Evolutionary conservation across 106 monocot species (phyloP).

Genomic region (Ottelia alismoides): DNA sequence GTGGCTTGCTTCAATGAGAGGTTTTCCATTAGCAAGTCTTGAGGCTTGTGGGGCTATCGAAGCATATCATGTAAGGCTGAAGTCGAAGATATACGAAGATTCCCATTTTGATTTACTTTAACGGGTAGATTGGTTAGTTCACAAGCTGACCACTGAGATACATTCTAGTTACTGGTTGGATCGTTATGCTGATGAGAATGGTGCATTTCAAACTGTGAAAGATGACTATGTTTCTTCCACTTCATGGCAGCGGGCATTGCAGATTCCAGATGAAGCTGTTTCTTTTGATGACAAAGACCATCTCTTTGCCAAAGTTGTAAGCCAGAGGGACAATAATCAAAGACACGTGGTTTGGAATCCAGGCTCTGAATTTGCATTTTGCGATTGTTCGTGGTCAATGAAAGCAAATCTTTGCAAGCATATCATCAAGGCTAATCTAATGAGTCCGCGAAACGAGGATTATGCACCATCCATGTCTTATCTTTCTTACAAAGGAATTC

Average conservation of each 20-base stretch:
- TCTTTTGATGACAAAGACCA: conserved; percentile 35
- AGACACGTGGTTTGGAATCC: conserved; percentile 64
- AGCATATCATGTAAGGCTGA: conserved; percentile 82
- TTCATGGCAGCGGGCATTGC: conserved; percentile 79
- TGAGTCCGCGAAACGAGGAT: conserved; percentile 27
- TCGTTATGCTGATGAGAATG: conserved; percentile 81
- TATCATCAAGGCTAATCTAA: conserved; percentile 72
- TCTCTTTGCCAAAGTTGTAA: conserved; percentile 52
- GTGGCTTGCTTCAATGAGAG: conserved; percentile 80
- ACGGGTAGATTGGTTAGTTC: conserved; percentile 93
- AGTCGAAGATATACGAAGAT: conserved; percentile 85
- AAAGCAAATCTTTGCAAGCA: conserved; percentile 95
- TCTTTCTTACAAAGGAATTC: conserved; percentile 40
- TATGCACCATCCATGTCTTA: conserved; percentile 38
- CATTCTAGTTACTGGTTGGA: conserved; percentile 95
- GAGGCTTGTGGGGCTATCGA: conserved; percentile 89
- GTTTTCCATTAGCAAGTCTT: conserved; percentile 64
- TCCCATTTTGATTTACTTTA: conserved; percentile 71
- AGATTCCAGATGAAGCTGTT: conserved; percentile 67
- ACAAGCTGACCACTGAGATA: conserved; percentile 94
- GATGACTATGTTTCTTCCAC: conserved; percentile 72
- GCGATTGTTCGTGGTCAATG: conserved; percentile 86
- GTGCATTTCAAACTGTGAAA: conserved; percentile 73
- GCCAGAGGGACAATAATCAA: conserved; percentile 46
- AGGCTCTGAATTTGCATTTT: conserved; percentile 80